Evolutionary conservation across 2,329 filamentous ascomycete species (phyloP).

Genomic region (Sclerotinia subarctica): DNA sequence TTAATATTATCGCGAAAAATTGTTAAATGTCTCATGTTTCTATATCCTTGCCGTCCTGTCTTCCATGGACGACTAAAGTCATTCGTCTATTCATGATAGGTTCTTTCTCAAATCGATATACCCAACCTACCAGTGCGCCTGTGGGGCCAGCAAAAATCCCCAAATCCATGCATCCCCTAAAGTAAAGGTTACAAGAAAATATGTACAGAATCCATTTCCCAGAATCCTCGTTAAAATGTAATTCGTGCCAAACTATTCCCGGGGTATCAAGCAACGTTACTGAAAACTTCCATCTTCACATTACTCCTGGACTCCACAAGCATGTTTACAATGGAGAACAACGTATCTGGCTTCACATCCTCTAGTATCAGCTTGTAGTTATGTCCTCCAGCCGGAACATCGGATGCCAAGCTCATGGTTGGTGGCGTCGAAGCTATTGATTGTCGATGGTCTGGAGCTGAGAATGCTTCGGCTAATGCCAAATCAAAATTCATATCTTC

Average conservation of each 20-base stretch:
- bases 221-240: neutral
- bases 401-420: conserved; percentile 8
- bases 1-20: neutral
- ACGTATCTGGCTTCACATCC: conserved; percentile 11
- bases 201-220: conserved; percentile 5
- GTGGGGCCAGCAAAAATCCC: neutral
- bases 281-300: conserved; percentile 18
- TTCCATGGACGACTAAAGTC: neutral
- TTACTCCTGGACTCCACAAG: conserved; percentile 18
- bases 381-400: conserved; percentile 3
- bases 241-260: neutral
- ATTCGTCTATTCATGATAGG: conserved; percentile 1
- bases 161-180: conserved; percentile 1
- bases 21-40: neutral
- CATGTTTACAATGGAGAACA: conserved; percentile 16
- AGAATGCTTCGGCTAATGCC: conserved; percentile 16
- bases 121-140: conserved; percentile 6
- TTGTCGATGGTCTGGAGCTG: neutral
- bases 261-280: conserved; percentile 14
- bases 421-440: conserved; percentile 11
- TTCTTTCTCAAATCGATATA: conserved; percentile 6
- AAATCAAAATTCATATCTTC: conserved; percentile 15
- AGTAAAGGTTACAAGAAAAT: neutral
- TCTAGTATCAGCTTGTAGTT: conserved; percentile 16
- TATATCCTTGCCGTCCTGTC: conserved; percentile 8